Conservation (phyloP, 129 eudicot species). For the Flaveria robusta region DNA sequence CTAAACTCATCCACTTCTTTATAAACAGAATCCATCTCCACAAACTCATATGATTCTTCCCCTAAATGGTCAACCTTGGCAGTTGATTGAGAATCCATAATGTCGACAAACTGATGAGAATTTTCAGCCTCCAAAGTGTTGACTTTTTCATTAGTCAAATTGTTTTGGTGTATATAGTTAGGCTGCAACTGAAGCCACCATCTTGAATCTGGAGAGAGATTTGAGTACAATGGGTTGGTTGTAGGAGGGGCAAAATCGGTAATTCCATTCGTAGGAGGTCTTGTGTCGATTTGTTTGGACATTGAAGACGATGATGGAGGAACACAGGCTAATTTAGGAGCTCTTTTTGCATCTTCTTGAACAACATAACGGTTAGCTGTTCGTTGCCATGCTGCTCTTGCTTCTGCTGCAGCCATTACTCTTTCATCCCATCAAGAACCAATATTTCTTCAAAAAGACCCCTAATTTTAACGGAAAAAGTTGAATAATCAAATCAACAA, state of each 20-base stretch:
- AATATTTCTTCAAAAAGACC: conserved; percentile 5
- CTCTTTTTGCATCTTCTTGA: conserved; percentile 98
- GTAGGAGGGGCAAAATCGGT: conserved; percentile 46
- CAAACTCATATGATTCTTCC: conserved; percentile 54
- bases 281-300: conserved; percentile 50
- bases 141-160: conserved; percentile 42
- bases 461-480: not conserved
- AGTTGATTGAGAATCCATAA: conserved; percentile 43
- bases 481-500: not conserved
- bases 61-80: conserved; percentile 32
- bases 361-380: conserved; percentile 89
- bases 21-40: conserved; percentile 48
- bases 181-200: conserved; percentile 93
- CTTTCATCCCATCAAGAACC: conserved; percentile 38
- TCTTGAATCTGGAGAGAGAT: conserved; percentile 63
- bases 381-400: conserved; percentile 97
- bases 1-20: conserved; percentile 46
- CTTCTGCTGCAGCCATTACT: conserved; percentile 95
- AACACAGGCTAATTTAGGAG: conserved; percentile 88
- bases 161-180: conserved; percentile 48
- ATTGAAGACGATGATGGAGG: conserved; percentile 60
- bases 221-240: conserved; percentile 43
- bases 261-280: conserved; percentile 37
- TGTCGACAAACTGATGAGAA: conserved; percentile 42
- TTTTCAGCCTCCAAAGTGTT: conserved; percentile 32